Evolutionary conservation across 768 basidiomycete genomes (phyloP), one percentile per base, ranked within the genome.

Genomic region (Hygrocybe punicea): DNA sequence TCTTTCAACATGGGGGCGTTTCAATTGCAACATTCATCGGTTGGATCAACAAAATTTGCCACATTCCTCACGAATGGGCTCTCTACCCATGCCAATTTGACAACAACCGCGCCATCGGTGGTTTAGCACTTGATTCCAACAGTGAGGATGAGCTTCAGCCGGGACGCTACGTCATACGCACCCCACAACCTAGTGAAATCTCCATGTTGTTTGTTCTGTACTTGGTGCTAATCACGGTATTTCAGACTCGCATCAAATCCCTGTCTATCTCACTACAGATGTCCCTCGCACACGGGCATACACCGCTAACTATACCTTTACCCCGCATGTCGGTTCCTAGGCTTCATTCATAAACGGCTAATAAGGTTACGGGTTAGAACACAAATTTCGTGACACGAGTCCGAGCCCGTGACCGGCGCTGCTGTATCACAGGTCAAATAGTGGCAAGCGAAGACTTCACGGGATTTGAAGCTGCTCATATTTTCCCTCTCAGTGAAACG

Each of bases 381-480:
- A 60, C 58, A 9, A 51, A 48, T 35, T 62, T 63, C 47, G 58
- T 60, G 51, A 57, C 42, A 9, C 58, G 60, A 52, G 61, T 62
- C 44, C 56, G 60, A 47, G 50, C 44, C 24, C 58, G 63, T 35
- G 63, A 63, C 45, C 19, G 16, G 16, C 61, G 60, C 23, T 63
- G 63, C 58, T 62, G 63, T 39, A 59, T 63, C 36, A 63, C 60
- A n/a, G 60, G 62, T 54, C 35, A 59, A 37, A 55, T 58, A 39
- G 62, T 63, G 17, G 55, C 46, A 17, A 60, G 34, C 45, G 62
- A 48, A 51, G 58, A 63, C 57, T 61, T 42, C 53, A 62, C 60
- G 14, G 62, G 62, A 47, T 63, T 63, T 57, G 62, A 62, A 33
- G 53, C 53, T 9, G 58, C 58, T 51, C 62, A 63, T 50, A 63